Conservation (phyloP, 1,139 yeast genomes). For the Diutina sp. region DNA sequence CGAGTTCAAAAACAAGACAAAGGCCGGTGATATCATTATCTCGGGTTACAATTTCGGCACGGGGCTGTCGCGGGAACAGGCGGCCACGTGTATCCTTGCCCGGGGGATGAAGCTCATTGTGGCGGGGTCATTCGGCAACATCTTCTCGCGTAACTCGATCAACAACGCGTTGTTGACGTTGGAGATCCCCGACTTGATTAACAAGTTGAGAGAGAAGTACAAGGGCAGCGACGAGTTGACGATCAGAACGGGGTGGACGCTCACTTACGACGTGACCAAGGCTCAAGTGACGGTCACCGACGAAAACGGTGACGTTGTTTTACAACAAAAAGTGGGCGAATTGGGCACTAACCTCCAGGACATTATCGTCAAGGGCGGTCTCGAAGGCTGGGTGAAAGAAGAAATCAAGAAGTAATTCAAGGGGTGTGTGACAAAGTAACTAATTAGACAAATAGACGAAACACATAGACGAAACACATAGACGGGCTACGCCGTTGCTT, state of each 20-base stretch:
- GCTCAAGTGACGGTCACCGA: conserved; percentile 73
- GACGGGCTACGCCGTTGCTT: neutral
- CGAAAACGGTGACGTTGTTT: conserved; percentile 47
- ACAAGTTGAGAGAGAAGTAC: conserved; percentile 61
- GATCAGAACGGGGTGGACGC: conserved; percentile 86
- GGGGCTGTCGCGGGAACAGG: conserved; percentile 98
- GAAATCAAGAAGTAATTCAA: neutral
- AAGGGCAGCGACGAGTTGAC: conserved; percentile 54
- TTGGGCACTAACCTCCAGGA: conserved; percentile 92
- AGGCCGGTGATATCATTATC: conserved; percentile 78
- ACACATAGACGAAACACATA: neutral
- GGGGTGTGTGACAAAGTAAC: neutral
- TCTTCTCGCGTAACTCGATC: conserved; percentile 88
- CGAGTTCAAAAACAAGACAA: conserved; percentile 69
- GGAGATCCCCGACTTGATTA: conserved; percentile 81
- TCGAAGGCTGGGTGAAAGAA: conserved; percentile 91
- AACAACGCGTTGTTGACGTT: conserved; percentile 89
- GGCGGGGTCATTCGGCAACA: conserved; percentile 96
- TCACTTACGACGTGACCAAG: conserved; percentile 85
- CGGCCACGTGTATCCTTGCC: conserved; percentile 93
- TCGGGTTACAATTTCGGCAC: conserved; percentile 96
- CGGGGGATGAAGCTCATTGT: conserved; percentile 87
- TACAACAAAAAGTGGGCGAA: conserved; percentile 87
- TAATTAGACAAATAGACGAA: neutral
- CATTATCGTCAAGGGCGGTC: conserved; percentile 91